Evolutionary conservation across 768 basidiomycete species (phyloP).

Genomic region (Termitomyces titanicus): DNA sequence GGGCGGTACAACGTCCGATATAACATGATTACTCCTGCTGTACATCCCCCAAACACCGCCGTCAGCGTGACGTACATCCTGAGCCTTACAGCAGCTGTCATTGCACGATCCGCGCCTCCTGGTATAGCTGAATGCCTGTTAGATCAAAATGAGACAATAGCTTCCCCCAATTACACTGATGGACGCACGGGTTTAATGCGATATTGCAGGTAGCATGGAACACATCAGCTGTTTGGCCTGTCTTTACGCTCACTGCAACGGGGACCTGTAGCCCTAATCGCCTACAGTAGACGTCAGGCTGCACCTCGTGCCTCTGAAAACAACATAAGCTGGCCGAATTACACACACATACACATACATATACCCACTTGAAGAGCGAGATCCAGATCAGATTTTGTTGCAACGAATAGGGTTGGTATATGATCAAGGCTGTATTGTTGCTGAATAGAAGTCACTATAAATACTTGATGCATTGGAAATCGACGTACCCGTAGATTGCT

Average conservation of each 20-base stretch:
- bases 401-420: slow-evolving; percentile 94
- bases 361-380: slow-evolving; percentile 82
- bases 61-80: slow-evolving; percentile 71
- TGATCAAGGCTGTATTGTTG: slow-evolving; percentile 97
- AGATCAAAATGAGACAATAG: not conserved
- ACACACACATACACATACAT: not conserved
- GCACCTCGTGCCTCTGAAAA: slow-evolving; percentile 88
- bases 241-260: slow-evolving; percentile 89
- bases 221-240: slow-evolving; percentile 80
- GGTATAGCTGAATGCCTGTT: slow-evolving; percentile 65
- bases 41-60: slow-evolving; percentile 68
- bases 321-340: slow-evolving; percentile 7
- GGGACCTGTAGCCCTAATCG: slow-evolving; percentile 88
- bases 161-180: not conserved
- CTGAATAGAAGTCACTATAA: slow-evolving; percentile 37
- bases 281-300: slow-evolving; percentile 95
- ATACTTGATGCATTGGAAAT: not conserved
- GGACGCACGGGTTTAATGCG: slow-evolving; percentile 82
- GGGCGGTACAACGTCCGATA: slow-evolving; percentile 68
- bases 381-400: slow-evolving; percentile 98
- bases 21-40: slow-evolving; percentile 67
- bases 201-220: slow-evolving; percentile 83
- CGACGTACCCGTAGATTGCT: slow-evolving; percentile 81
- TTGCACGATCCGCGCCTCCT: slow-evolving; percentile 77
- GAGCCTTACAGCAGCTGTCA: slow-evolving; percentile 65